Base-by-base conservation (phyloP, 164 flowering plant genomes). In the Tinospora cordifolia region DNA sequence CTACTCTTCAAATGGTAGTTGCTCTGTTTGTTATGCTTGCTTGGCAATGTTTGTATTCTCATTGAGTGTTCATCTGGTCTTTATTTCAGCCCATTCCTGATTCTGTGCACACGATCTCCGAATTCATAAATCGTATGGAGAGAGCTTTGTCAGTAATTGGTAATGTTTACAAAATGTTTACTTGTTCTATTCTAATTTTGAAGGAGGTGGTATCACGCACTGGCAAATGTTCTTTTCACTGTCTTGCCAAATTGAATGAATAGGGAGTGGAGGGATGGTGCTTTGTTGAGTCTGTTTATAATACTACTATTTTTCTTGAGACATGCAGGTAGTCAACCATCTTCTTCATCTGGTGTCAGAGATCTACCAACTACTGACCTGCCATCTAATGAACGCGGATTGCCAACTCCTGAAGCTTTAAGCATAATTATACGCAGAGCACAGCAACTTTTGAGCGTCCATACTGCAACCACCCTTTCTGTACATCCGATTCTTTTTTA, bases 71-170 rank as follows among this genome's bases (percentile, higher is more conserved):
- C 71, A 4, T 66, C 1, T 24, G 64, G 17, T 69, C n/a, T 73
- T 12, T n/a, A 12, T 72, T 72, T 79, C 86, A 95, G 99, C 93
- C 93, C 27, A 85, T 92, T 79, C 97, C 94, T 8, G 90, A 90
- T 87, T 86, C 99, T 25, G 73, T 95, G 79, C 80, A 71, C 74
- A 91, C 96, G 21, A 83, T 92, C 46, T 80, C 81, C 7, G 96
- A 87, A 79, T 95, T 88, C 77, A 92, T 90, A 63, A 87, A 76
- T 73, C 87, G 84, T 70, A 86, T 95, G 98, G 94, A 87, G 81
- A 78, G 60, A 75, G 83, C 79, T 57, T 76, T 92, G 24, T 77
- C 85, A 30, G 86, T 72, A 71, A 82, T 79, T 82, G 97, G 99
- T 90, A 69, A 80, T 47, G 24, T 40, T 58, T 17, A 34, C n/a